phyloP scores from a whole-genome alignment of 139 green algal species.

The Cymbomonas tetramitiformis region DNA sequence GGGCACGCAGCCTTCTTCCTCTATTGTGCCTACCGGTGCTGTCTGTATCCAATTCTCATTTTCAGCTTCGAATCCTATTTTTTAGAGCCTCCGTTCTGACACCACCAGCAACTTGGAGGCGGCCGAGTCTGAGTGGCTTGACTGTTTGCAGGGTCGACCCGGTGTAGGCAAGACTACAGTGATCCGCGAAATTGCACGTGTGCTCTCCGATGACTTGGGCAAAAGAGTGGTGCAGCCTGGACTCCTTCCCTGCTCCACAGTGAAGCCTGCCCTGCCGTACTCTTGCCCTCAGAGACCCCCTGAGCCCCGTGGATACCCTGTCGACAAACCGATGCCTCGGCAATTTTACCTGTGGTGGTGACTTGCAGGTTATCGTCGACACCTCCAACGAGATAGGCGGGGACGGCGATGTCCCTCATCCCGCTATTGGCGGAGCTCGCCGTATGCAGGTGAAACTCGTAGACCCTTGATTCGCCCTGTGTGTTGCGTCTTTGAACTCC shows the following conservation, averaged over 20 bases:
- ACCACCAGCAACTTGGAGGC: too few species aligned
- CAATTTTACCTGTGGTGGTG: not conserved
- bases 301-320: not conserved
- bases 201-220: constrained; percentile 61
- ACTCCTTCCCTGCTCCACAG: not conserved
- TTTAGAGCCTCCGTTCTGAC: too few species aligned
- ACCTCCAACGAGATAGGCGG: constrained; percentile 81
- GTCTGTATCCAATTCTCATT: too few species aligned
- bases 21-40: too few species aligned
- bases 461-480: too few species aligned
- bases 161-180: constrained; percentile 86
- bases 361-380: constrained; percentile 64
- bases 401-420: constrained; percentile 83
- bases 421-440: constrained; percentile 72
- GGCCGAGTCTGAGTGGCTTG: too few species aligned
- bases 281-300: not conserved
- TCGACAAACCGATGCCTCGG: not conserved
- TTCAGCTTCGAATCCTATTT: too few species aligned
- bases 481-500: too few species aligned
- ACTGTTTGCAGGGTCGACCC: constrained; percentile 69
- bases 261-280: constrained; percentile 27
- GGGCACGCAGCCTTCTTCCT: too few species aligned
- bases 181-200: constrained; percentile 64
- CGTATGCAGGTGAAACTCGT: constrained; percentile 78
- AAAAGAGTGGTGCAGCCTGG: constrained; percentile 44